Evolutionary conservation across 2,329 filamentous ascomycete genomes (phyloP), one percentile per base, ranked within the genome.

Genomic region (Cladosporium sp.): DNA sequence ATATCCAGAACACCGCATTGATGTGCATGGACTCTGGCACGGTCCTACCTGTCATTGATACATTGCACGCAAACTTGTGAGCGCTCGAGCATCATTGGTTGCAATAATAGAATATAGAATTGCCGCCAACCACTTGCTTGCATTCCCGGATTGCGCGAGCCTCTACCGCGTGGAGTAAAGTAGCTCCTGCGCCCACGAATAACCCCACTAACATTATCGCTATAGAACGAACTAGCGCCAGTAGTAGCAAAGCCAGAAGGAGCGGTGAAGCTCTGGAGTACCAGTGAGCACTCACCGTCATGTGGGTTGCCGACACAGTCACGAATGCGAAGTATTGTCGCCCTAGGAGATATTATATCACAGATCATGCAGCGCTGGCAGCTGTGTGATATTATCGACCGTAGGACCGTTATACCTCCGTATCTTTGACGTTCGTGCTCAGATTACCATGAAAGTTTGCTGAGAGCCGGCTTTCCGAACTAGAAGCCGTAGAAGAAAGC

Each of bases 221-320:
- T 36, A 55, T 45, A 55, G 52, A 15, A 47, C 32, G 20, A n/a
- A 55, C 52, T 55, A 55, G 52, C 52, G 52, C 34, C n/a, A n/a
- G 20, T 55, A 55, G 42, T 37, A 12, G 32, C 15, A 55, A 55
- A 55, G 52, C 52, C 40, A 45, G 52, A 55, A 55, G 52, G 52
- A 55, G 52, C 52, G 52, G 52, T 55, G 52, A 55, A 55, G 52
- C 52, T 55, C 52, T 55, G 52, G 17, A 37, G n/a, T n/a, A n/a
- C n/a, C n/a, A n/a, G n/a, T n/a, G n/a, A n/a, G 40, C 17, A 35
- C 52, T 55, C 52, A 55, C 52, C 52, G 52, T 55, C 17, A 36
- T 35, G 36, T 55, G 35, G 40, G 51, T 22, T 32, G 36, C 28
- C n/a, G 28, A 49, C 15, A 17, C 32, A 36, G 25, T 34, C 39